phyloP scores from a whole-genome alignment of 306 rosid species.

The Lathyrus oleraceus region DNA sequence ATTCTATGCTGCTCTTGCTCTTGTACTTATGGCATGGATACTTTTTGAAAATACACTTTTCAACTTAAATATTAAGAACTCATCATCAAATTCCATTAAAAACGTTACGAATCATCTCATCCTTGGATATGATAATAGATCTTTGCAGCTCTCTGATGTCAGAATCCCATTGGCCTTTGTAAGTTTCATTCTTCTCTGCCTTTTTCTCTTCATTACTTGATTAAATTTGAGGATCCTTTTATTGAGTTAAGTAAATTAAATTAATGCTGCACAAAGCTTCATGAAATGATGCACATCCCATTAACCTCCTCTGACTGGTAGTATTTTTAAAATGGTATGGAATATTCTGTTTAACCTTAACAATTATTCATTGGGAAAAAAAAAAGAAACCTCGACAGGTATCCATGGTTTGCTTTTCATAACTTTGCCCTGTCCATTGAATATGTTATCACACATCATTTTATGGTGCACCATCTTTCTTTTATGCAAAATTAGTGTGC shows the following conservation, averaged over 20 bases:
- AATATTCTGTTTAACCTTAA: neutral
- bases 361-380: neutral
- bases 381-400: neutral
- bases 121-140: slow-evolving; percentile 56
- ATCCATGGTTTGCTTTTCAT: slow-evolving; percentile 3
- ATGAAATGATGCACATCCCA: neutral
- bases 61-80: slow-evolving; percentile 50
- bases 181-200: slow-evolving; percentile 44
- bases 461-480: neutral
- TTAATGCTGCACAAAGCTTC: neutral
- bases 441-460: neutral
- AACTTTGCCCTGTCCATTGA: neutral
- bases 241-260: slow-evolving; percentile 2
- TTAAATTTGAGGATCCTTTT: slow-evolving; percentile 16
- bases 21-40: slow-evolving; percentile 89
- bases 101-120: slow-evolving; percentile 40
- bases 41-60: slow-evolving; percentile 80
- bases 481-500: no score
- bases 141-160: slow-evolving; percentile 78
- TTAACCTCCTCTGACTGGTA: slow-evolving; percentile 1
- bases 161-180: slow-evolving; percentile 78
- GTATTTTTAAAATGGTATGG: neutral
- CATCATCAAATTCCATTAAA: slow-evolving; percentile 45
- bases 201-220: slow-evolving; percentile 14
- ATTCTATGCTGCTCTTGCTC: slow-evolving; percentile 77